Evolutionary conservation across 768 basidiomycete genomes (phyloP), one percentile per base, ranked within the genome.

Genomic region (Lactifluus hygrophoroides): DNA sequence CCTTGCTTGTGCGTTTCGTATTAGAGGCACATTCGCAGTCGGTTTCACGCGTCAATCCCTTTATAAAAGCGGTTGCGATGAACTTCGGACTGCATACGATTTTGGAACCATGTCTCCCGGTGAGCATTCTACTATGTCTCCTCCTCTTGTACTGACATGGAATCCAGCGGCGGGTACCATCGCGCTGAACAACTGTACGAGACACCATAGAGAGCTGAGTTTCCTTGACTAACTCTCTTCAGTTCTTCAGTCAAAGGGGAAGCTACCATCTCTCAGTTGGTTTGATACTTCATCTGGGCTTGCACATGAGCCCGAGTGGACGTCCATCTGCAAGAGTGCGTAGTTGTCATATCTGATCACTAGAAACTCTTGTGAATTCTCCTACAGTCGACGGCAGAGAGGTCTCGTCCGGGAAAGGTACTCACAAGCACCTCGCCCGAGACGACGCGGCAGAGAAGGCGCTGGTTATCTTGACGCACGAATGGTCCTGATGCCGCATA

Each of bases 271-370:
- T 5, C 46, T 84, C 51, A 75, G 69, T 44, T 85, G 73, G 71
- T 69, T 53, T 14, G 77, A 79, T 48, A 66, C 62, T 0, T 62
- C 43, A 2, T 62, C 69, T 5, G 84, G 84, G 0, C 77, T 73
- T 0, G 58, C 74, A 9, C 67, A 79, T 63, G 69, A 71, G 11
- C 63, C 72, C 30, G 55, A 66, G 21, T 87, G 84, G 84, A 80
- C 74, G 10, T 68, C 74, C n/a, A 67, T 75, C 21, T 85, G 82
- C 69, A 84, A 80, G 71, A 73, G 85, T 84, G 37, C 23, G 64
- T 51, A 56, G 23, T 19, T 51, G 17, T 54, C 32, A 19, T 23
- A 44, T 50, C 30, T 25, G 17, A 30, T 28, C 13, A 17, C 44
- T 17, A 21, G 32, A 38, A 53, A 23, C 3, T 21, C 27, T 52